These are phyloP conservation scores for Rutstroemia sp. DNA, from an alignment of 2,329 filamentous ascomycete genomes.

Conservation along the genomic window DNA sequence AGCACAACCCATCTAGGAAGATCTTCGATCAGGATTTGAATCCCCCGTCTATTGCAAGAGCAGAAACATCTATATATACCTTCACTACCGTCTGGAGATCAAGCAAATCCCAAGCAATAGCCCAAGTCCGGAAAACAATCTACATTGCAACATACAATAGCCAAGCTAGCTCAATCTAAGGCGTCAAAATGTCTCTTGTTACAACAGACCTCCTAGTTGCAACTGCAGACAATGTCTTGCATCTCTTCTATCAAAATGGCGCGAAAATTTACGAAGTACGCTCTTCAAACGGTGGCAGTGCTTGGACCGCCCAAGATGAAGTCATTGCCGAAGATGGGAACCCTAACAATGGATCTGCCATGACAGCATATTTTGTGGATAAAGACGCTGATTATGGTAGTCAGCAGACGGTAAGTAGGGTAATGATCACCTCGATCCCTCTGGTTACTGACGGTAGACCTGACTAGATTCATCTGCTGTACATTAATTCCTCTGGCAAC, in stretches of 20 bases:
- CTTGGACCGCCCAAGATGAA: constrained; percentile 1
- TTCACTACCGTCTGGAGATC: too few species aligned
- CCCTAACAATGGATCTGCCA: background rate
- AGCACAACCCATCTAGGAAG: too few species aligned
- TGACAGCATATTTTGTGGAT: constrained; percentile 4
- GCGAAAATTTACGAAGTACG: background rate
- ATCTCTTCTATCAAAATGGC: constrained; percentile 2
- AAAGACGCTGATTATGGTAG: constrained; percentile 1
- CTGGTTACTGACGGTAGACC: background rate
- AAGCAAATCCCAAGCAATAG: too few species aligned
- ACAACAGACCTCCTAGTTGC: background rate
- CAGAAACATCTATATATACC: too few species aligned
- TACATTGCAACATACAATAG: too few species aligned
- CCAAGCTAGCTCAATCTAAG: background rate
- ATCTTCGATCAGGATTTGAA: too few species aligned
- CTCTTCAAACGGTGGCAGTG: constrained; percentile 1
- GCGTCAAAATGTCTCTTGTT: constrained; percentile 1
- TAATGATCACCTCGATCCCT: background rate
- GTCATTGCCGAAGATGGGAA: constrained; percentile 4
- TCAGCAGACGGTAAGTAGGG: background rate
- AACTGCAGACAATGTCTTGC: background rate
- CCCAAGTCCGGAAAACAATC: background rate
- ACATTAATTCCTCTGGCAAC: background rate
- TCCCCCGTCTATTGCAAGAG: too few species aligned
- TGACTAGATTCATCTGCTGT: constrained; percentile 5